These are phyloP conservation scores for Aotearoamyces nothofagi DNA, from an alignment of 2,329 filamentous ascomycete genomes.

Conservation along the genomic window DNA sequence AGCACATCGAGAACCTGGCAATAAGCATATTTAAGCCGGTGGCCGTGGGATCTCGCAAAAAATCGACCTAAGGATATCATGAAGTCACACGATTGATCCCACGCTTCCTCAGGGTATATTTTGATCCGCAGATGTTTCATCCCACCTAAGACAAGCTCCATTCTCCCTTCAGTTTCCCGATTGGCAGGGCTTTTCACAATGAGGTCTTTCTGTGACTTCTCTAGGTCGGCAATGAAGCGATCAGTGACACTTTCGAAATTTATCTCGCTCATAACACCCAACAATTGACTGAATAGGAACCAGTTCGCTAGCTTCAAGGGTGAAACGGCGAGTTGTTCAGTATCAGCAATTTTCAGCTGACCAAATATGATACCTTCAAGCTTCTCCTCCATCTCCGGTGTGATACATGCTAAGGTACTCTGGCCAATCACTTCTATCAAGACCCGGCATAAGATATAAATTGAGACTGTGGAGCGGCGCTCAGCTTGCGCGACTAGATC, in stretches of 20 bases:
- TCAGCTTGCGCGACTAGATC: slow-evolving; percentile 69
- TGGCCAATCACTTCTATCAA: slow-evolving; percentile 89
- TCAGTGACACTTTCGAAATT: slow-evolving; percentile 76
- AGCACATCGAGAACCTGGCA: slow-evolving; percentile 83
- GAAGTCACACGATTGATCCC: slow-evolving; percentile 82
- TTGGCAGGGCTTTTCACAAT: slow-evolving; percentile 52
- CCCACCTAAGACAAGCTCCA: slow-evolving; percentile 75
- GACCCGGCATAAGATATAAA: slow-evolving; percentile 89
- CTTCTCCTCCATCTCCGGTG: slow-evolving; percentile 82
- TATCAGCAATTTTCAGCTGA: slow-evolving; percentile 81
- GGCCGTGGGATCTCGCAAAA: slow-evolving; percentile 75
- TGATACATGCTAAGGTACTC: slow-evolving; percentile 69
- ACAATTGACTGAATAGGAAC: slow-evolving; percentile 81
- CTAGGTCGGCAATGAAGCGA: slow-evolving; percentile 70
- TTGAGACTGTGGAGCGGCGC: slow-evolving; percentile 82
- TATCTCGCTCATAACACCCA: slow-evolving; percentile 92
- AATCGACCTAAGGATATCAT: slow-evolving; percentile 67
- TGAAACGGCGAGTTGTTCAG: slow-evolving; percentile 63
- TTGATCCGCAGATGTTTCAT: slow-evolving; percentile 82
- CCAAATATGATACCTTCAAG: slow-evolving; percentile 91
- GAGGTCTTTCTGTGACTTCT: slow-evolving; percentile 61
- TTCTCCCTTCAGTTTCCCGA: slow-evolving; percentile 61
- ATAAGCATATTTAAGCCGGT: slow-evolving; percentile 83
- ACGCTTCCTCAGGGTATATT: slow-evolving; percentile 55
- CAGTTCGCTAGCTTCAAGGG: slow-evolving; percentile 85